Evolutionary conservation across 495 filamentous ascomycete species (phyloP).

Genomic region (Xylaria acuta): DNA sequence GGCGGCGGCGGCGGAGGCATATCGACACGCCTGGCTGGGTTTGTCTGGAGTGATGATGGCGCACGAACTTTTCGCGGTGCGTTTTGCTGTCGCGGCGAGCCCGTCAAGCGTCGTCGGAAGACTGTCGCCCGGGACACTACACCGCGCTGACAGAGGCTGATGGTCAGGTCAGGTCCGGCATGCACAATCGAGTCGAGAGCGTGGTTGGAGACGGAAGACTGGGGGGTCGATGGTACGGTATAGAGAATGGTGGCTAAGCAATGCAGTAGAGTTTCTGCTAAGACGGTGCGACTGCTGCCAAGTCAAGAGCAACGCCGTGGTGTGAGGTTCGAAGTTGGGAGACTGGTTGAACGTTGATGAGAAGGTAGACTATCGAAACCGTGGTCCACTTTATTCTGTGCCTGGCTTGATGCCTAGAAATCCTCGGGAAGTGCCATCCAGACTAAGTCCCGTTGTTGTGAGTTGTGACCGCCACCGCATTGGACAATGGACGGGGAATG

Average conservation of each 20-base stretch:
- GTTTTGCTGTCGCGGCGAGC: background rate
- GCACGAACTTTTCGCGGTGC: background rate
- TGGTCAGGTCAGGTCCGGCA: background rate
- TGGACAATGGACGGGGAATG: slow-evolving; percentile 11
- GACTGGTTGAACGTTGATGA: background rate
- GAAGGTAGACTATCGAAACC: background rate
- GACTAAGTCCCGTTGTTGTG: background rate
- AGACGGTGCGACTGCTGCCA: background rate
- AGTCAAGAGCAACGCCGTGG: background rate
- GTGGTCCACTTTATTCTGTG: slow-evolving; percentile 9
- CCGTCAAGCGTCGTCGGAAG: background rate
- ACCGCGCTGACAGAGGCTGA: background rate
- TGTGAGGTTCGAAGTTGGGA: background rate
- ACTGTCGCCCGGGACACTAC: background rate
- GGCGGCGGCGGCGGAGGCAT: slow-evolving; percentile 28
- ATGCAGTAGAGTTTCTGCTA: slow-evolving; percentile 5
- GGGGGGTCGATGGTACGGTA: no score
- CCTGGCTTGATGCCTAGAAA: slow-evolving; percentile 11
- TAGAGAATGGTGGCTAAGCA: slow-evolving; percentile 16
- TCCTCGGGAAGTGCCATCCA: background rate
- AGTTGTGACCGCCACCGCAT: slow-evolving; percentile 10
- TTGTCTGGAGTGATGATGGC: background rate
- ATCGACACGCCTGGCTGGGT: slow-evolving; percentile 6
- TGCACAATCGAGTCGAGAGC: background rate
- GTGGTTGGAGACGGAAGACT: background rate